Base-by-base conservation (phyloP, 768 basidiomycete genomes). In the Tremella yokohamensis region DNA sequence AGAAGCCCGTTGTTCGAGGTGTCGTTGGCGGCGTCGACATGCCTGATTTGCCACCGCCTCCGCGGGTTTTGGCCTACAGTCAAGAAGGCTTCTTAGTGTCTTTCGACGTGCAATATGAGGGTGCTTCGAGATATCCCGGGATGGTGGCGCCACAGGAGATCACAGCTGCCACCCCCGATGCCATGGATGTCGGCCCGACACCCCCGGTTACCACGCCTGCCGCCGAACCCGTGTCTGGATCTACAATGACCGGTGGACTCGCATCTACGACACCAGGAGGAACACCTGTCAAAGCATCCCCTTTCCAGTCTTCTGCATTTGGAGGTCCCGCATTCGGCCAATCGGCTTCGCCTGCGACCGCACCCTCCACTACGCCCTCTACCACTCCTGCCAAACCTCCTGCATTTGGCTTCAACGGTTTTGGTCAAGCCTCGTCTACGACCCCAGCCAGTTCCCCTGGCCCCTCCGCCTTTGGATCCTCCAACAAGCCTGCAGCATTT, bases 11-110 rank as follows among this genome's bases (percentile, higher is more conserved):
- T 56, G 66, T 60, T 34, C 65, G 63, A 52, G 73, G 69, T 1
- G 73, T 76, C 47, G 66, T 72, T 6, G 77, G 72, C 15, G 78
- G 77, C 4, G 64, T 69, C 12, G 74, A 77, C 42, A 57, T 51
- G 37, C 61, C 68, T 1, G 76, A 76, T 58, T 45, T 76, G 3
- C 65, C 73, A 9, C 73, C 76, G 3, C 56, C 62, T 29, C 75
- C 76, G 0, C 63, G 68, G 16, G 38, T 79, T 15, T 39, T 78
- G 51, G 72, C 70, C 3, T 72, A 72, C 38, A 77, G 75, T 18
- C 76, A 73, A 56, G 74, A 77, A 22, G 79, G 79, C 8, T 61
- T 73, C 7, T 56, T 79, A 34, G 70, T 75, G 3, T 65, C 64
- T 1, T 79, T 77, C 69, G 59, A 74, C 24, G 58, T 79, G 2